Conservation (phyloP, 768 basidiomycete species). For the Lenzites betulinus region DNA sequence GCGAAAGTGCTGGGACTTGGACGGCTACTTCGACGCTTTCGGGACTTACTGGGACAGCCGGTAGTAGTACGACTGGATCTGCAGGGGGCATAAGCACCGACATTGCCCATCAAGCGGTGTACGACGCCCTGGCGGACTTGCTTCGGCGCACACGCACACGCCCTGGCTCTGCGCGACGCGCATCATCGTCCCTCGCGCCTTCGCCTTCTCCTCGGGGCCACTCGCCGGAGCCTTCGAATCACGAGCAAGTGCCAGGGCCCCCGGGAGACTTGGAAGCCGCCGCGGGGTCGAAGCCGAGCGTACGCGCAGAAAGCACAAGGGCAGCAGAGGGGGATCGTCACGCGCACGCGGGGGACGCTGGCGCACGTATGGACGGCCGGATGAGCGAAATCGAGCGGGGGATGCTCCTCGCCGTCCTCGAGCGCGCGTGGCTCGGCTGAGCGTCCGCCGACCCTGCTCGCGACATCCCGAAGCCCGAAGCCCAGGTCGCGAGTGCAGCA, state of each 20-base stretch:
- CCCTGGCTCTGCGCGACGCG: not conserved
- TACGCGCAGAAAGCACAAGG: not conserved
- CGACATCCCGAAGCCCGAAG: not conserved
- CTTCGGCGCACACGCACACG: conserved; percentile 16
- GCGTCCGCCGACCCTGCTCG: not conserved
- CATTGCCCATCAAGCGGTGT: conserved; percentile 14
- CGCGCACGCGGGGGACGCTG: not conserved
- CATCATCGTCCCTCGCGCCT: not conserved
- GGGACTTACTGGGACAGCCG: no score
- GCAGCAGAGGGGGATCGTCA: conserved; percentile 1
- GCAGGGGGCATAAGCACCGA: not conserved
- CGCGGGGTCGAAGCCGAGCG: no score
- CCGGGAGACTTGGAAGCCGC: not conserved
- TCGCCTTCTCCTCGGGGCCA: conserved; percentile 11
- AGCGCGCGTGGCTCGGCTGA: conserved; percentile 29
- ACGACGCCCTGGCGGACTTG: conserved; percentile 22
- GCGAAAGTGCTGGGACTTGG: no score
- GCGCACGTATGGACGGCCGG: conserved; percentile 1
- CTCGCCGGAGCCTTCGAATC: conserved; percentile 9
- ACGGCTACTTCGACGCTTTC: no score
- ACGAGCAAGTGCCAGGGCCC: not conserved
- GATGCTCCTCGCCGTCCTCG: conserved; percentile 32
- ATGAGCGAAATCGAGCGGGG: conserved; percentile 29
- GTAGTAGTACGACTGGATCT: no score
- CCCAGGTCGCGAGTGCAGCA: no score